These are phyloP conservation scores for Collybia nuda DNA, from an alignment of 768 basidiomycete species.

Conservation along the genomic window DNA sequence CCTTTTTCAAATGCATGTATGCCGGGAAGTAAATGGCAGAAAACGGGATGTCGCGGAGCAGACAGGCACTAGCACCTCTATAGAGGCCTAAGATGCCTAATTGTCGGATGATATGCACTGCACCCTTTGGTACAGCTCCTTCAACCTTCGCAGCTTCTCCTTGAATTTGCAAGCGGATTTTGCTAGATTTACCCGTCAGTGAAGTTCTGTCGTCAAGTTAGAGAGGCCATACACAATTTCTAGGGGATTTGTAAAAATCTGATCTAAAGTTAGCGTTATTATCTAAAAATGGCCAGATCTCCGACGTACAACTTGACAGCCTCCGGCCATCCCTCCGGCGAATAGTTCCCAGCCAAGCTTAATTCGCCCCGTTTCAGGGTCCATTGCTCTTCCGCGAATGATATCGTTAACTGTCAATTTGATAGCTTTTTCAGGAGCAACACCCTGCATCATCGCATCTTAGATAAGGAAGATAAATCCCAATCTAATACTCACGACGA, in stretches of 20 bases:
- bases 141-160: conserved; percentile 91
- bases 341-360: conserved; percentile 86
- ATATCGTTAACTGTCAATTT: conserved; percentile 97
- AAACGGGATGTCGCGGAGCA: conserved; percentile 95
- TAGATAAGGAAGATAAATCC: neutral
- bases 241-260: conserved; percentile 97
- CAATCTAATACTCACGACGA: conserved; percentile 59
- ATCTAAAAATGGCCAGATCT: conserved; percentile 1
- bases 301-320: conserved; percentile 90
- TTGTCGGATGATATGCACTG: conserved; percentile 89
- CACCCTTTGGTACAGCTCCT: conserved; percentile 80
- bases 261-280: conserved; percentile 11
- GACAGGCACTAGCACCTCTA: conserved; percentile 89
- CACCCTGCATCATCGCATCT: conserved; percentile 54
- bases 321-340: conserved; percentile 93
- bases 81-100: conserved; percentile 92
- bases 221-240: conserved; percentile 78
- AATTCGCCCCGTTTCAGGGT: conserved; percentile 96
- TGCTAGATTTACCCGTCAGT: conserved; percentile 41
- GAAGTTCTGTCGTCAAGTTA: conserved; percentile 1
- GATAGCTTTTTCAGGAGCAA: conserved; percentile 97
- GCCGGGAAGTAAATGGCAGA: conserved; percentile 91
- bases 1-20: conserved; percentile 88
- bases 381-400: conserved; percentile 78
- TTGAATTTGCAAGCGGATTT: conserved; percentile 94